Evolutionary conservation across 805 yeast species (phyloP).

Genomic region (Candida corydali): DNA sequence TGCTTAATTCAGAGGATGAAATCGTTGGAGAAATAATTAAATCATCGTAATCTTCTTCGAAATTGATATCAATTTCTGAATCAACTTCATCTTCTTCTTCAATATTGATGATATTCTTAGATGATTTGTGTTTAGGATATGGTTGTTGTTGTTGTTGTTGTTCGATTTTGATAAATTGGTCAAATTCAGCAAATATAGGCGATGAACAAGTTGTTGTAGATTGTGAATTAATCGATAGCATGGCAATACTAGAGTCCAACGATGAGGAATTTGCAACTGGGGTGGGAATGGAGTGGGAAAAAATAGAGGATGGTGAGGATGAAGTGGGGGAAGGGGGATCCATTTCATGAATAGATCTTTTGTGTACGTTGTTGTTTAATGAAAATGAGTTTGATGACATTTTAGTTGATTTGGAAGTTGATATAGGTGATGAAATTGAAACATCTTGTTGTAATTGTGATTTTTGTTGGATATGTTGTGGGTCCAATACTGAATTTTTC

Average conservation of each 20-base stretch:
- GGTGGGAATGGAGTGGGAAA: not conserved
- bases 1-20: slow-evolving; percentile 20
- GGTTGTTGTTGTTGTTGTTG: slow-evolving; percentile 2
- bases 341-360: slow-evolving; percentile 11
- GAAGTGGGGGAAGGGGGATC: not conserved
- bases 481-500: slow-evolving; percentile 13
- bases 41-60: slow-evolving; percentile 17
- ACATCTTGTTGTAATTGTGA: not conserved
- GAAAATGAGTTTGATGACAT: not conserved
- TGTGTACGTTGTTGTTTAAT: slow-evolving; percentile 6
- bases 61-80: slow-evolving; percentile 8
- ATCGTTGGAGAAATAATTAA: slow-evolving; percentile 15
- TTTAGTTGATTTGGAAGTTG: no score
- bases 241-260: slow-evolving; percentile 1
- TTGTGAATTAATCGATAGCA: not conserved
- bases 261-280: not conserved
- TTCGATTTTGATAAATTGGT: slow-evolving; percentile 9
- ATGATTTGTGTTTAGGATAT: not conserved
- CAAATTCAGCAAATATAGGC: slow-evolving; percentile 6
- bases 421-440: not conserved
- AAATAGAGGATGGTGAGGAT: not conserved
- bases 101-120: slow-evolving; percentile 7
- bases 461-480: slow-evolving; percentile 5
- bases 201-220: not conserved
- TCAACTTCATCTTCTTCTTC: not conserved